Evolutionary conservation across 371 early-diverging fungal genomes (phyloP).

Genomic region (Lichtheimia corymbifera): DNA sequence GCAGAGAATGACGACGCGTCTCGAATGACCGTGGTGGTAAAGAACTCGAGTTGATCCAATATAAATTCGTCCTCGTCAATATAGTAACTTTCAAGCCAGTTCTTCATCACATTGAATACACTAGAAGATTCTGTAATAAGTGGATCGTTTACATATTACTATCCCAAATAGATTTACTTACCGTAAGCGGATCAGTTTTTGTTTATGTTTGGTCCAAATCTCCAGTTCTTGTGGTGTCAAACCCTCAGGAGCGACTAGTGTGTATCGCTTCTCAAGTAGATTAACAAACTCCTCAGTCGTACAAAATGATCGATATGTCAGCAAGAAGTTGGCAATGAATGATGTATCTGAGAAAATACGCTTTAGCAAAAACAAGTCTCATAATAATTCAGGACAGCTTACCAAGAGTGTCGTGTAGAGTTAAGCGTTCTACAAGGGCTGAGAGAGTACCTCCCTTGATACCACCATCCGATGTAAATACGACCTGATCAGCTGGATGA

Average conservation of each 20-base stretch:
- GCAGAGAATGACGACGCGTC: conserved; percentile 72
- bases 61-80: conserved; percentile 70
- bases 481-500: conserved; percentile 72
- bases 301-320: conserved; percentile 88
- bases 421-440: conserved; percentile 87
- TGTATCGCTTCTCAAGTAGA: conserved; percentile 72
- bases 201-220: conserved; percentile 85
- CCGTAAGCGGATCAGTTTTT: conserved; percentile 82
- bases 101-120: conserved; percentile 87
- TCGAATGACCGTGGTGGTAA: conserved; percentile 75
- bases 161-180: conserved; percentile 11
- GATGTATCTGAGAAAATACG: conserved; percentile 57
- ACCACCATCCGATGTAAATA: conserved; percentile 76
- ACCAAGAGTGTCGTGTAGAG: conserved; percentile 74
- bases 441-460: conserved; percentile 87
- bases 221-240: conserved; percentile 69
- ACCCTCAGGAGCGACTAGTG: conserved; percentile 68
- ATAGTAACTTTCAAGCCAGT: conserved; percentile 89
- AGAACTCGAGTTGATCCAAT: conserved; percentile 74
- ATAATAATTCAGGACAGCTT: background rate
- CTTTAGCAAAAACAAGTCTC: too few species aligned
- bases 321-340: conserved; percentile 81
- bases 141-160: background rate
- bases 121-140: conserved; percentile 10
- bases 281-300: conserved; percentile 76